Conservation (phyloP, 2,329 filamentous ascomycete species). For the Aspergillus awamori region DNA sequence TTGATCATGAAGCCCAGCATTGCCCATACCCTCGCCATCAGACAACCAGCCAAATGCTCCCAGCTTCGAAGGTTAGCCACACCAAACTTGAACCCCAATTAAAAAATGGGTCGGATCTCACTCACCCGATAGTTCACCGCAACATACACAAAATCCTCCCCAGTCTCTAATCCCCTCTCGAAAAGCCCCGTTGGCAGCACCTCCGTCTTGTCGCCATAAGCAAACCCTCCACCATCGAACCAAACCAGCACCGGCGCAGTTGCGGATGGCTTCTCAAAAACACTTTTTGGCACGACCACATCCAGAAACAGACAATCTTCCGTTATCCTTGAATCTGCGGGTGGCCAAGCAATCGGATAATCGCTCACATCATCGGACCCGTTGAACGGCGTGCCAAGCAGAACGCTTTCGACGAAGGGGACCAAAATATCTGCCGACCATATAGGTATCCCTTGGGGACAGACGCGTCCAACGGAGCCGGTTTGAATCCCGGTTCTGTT, state of each 20-base stretch:
- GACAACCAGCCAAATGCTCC: slow-evolving; percentile 54
- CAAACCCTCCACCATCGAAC: slow-evolving; percentile 29
- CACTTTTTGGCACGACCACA: slow-evolving; percentile 37
- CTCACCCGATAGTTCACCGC: slow-evolving; percentile 51
- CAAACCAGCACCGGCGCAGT: slow-evolving; percentile 41
- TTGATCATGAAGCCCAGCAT: slow-evolving; percentile 58
- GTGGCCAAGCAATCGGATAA: slow-evolving; percentile 22
- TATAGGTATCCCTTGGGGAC: slow-evolving; percentile 49
- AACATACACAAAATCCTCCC: slow-evolving; percentile 49
- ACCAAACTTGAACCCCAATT: neutral
- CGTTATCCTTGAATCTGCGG: slow-evolving; percentile 29
- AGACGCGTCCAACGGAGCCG: slow-evolving; percentile 48
- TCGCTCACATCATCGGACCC: slow-evolving; percentile 26
- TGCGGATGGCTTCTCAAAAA: slow-evolving; percentile 31
- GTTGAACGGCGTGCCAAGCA: slow-evolving; percentile 19
- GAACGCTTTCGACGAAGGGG: slow-evolving; percentile 23
- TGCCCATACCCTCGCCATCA: slow-evolving; percentile 51
- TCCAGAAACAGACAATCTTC: slow-evolving; percentile 46
- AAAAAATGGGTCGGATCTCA: neutral
- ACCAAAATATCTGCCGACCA: slow-evolving; percentile 43
- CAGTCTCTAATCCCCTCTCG: slow-evolving; percentile 43
- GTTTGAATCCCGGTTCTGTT: slow-evolving; percentile 52
- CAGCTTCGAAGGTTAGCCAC: slow-evolving; percentile 30
- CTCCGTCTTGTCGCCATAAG: slow-evolving; percentile 24
- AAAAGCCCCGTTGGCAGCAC: slow-evolving; percentile 45